Conservation (phyloP, 805 yeast species). For the Lachancea waltii region DNA sequence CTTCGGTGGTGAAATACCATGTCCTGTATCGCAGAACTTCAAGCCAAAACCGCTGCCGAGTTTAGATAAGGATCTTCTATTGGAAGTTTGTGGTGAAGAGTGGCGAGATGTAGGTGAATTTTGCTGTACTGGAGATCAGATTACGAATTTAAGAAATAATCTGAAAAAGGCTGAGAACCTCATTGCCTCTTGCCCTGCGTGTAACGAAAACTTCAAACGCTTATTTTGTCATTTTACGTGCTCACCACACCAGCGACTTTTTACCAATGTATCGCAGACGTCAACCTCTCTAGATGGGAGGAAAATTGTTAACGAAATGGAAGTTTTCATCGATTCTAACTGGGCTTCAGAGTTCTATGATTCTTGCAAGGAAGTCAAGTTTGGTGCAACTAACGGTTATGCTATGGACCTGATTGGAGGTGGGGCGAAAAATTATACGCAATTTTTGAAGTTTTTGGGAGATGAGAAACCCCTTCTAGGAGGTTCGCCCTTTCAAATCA, state of each 20-base stretch:
- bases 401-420: constrained; percentile 98
- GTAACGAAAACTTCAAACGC: constrained; percentile 75
- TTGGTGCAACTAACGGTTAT: constrained; percentile 89
- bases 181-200: constrained; percentile 91
- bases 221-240: constrained; percentile 87
- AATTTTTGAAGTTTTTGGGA: constrained; percentile 82
- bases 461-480: constrained; percentile 92
- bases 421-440: constrained; percentile 72
- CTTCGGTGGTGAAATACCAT: constrained; percentile 77
- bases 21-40: constrained; percentile 50
- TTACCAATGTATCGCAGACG: constrained; percentile 58
- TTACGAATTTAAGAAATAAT: constrained; percentile 47
- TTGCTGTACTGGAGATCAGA: constrained; percentile 70
- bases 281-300: constrained; percentile 35
- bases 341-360: constrained; percentile 66
- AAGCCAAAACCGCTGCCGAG: constrained; percentile 35
- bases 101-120: constrained; percentile 45
- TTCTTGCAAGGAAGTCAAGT: constrained; percentile 84
- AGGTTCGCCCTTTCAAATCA: constrained; percentile 93
- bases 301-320: constrained; percentile 64
- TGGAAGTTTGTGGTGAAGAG: constrained; percentile 64
- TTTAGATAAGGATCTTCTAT: constrained; percentile 41
- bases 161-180: constrained; percentile 70
- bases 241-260: constrained; percentile 72
- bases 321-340: constrained; percentile 49